These are phyloP conservation scores for Saturnispora halmiae DNA, from an alignment of 805 yeast genomes.

Conservation along the genomic window DNA sequence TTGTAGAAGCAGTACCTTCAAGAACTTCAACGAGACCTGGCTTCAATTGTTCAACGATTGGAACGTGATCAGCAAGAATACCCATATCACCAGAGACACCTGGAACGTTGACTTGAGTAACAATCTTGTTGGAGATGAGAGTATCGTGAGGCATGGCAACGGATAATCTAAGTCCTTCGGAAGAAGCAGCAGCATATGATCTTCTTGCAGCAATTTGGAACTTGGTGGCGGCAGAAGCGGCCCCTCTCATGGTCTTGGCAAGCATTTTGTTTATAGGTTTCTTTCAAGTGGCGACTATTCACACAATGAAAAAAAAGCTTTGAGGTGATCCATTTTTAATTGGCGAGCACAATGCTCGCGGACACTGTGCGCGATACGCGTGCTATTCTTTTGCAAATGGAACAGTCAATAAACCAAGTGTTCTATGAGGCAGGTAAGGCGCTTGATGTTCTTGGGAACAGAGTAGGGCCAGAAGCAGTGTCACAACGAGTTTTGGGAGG, in stretches of 20 bases:
- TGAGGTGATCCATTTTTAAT: background rate
- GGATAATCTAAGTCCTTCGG: conserved; percentile 75
- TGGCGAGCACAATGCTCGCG: background rate
- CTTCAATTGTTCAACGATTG: conserved; percentile 88
- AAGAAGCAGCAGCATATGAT: conserved; percentile 87
- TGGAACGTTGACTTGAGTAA: conserved; percentile 84
- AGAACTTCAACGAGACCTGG: conserved; percentile 94
- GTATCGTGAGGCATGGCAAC: conserved; percentile 83
- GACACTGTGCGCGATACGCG: background rate
- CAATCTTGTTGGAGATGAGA: conserved; percentile 26
- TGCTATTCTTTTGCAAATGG: background rate
- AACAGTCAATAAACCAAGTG: background rate
- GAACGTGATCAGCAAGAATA: conserved; percentile 95
- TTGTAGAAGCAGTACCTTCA: conserved; percentile 63
- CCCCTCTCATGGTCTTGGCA: conserved; percentile 55
- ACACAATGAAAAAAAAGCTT: background rate
- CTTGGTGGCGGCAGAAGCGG: conserved; percentile 32
- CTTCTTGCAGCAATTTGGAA: conserved; percentile 53
- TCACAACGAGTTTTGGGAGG: background rate
- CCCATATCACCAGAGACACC: conserved; percentile 94
- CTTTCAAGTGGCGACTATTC: background rate
- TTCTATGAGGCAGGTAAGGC: background rate
- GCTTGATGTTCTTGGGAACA: background rate
- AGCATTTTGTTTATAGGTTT: conserved; percentile 36
- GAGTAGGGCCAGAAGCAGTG: background rate